These are phyloP conservation scores for Escallonia herrerae DNA, from an alignment of 129 eudicot species.

Conservation along the genomic window DNA sequence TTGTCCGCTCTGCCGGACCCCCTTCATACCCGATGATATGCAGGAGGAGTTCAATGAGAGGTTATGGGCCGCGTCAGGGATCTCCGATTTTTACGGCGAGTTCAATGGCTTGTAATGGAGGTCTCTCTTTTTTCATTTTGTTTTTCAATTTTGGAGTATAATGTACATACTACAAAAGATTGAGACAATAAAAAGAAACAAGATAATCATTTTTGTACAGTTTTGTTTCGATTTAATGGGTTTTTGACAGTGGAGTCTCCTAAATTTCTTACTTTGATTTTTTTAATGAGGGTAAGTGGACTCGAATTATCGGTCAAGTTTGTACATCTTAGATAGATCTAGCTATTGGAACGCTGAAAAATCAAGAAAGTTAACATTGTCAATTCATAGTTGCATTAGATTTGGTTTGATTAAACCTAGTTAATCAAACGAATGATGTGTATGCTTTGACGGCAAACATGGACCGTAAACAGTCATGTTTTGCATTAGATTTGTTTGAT, in stretches of 20 bases:
- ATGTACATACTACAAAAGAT: neutral
- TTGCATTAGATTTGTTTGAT: no score
- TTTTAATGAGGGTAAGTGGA: no score
- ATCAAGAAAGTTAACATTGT: no score
- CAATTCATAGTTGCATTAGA: no score
- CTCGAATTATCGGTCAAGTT: no score
- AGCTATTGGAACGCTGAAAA: no score
- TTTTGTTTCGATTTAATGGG: neutral
- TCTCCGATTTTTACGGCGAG: conserved; percentile 55
- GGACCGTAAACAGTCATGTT: no score
- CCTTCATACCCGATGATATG: conserved; percentile 60
- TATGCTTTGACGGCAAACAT: no score
- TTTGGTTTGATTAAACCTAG: no score
- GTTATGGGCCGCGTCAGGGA: conserved; percentile 78
- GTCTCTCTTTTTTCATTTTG: neutral
- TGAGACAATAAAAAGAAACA: neutral
- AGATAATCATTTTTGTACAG: neutral
- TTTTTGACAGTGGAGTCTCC: neutral
- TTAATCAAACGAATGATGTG: no score
- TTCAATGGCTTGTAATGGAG: conserved; percentile 30
- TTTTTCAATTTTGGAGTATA: neutral
- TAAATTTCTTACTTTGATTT: no score
- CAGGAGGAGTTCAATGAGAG: conserved; percentile 54
- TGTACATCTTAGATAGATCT: no score
- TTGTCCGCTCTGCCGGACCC: conserved; percentile 84